These are phyloP conservation scores for Escallonia rubra DNA, from an alignment of 129 eudicot species.

Conservation along the genomic window DNA sequence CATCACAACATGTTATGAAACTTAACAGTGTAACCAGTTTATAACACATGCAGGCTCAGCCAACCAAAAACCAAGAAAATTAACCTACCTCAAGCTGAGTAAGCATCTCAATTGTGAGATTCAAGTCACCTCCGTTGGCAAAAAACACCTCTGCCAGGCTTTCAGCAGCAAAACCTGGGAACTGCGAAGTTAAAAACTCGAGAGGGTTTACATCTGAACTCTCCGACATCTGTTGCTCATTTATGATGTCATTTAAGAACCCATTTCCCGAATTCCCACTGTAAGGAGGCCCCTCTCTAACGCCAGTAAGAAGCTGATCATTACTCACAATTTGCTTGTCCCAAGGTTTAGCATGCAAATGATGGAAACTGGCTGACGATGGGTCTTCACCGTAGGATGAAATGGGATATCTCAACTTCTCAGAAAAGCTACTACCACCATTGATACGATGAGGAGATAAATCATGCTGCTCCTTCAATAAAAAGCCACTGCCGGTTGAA, in stretches of 20 bases:
- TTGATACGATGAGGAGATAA: conserved; percentile 40
- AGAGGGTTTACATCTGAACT: conserved; percentile 48
- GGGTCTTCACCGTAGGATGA: conserved; percentile 36
- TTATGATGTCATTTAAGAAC: conserved; percentile 42
- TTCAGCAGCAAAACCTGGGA: conserved; percentile 84
- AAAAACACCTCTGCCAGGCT: conserved; percentile 82
- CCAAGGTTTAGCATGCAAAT: conserved; percentile 57
- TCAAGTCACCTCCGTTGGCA: conserved; percentile 75
- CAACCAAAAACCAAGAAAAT: not conserved
- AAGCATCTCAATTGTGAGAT: conserved; percentile 88
- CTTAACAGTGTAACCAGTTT: too few relatives aligned
- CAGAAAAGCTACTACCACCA: conserved; percentile 30
- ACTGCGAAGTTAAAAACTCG: conserved; percentile 74
- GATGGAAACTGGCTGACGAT: conserved; percentile 34
- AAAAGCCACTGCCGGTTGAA: conserved; percentile 34
- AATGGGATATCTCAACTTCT: conserved; percentile 37
- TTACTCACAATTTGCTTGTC: conserved; percentile 37
- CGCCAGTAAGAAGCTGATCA: conserved; percentile 41
- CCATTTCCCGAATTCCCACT: conserved; percentile 45
- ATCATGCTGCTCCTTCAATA: conserved; percentile 44
- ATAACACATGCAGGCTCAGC: too few relatives aligned
- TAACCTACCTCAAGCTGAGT: conserved; percentile 88
- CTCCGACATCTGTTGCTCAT: conserved; percentile 51
- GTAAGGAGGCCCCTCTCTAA: conserved; percentile 13
- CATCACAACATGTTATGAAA: too few relatives aligned